These are phyloP conservation scores for Hypoxylon sp. DNA, from an alignment of 2,329 filamentous ascomycete genomes.

Conservation along the genomic window DNA sequence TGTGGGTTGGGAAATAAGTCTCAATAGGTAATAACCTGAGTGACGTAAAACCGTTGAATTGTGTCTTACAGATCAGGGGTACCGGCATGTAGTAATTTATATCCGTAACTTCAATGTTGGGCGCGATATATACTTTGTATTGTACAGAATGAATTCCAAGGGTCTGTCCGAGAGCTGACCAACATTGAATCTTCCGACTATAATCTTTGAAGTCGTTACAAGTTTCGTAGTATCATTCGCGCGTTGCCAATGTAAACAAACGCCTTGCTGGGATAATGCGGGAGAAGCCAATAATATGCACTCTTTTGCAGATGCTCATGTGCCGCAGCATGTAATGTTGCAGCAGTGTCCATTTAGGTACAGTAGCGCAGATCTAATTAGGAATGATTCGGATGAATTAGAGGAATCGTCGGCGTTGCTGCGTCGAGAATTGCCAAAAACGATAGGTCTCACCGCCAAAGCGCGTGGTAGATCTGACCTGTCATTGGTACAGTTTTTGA, in stretches of 20 bases:
- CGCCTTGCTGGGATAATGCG: constrained; percentile 35
- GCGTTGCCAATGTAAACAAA: constrained; percentile 50
- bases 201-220: background rate
- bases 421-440: constrained; percentile 32
- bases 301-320: constrained; percentile 29
- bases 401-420: constrained; percentile 32
- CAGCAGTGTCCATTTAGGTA: constrained; percentile 41
- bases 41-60: constrained; percentile 34
- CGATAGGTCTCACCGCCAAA: constrained; percentile 40
- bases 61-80: constrained; percentile 25
- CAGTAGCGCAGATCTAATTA: constrained; percentile 43
- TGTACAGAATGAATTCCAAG: background rate
- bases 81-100: constrained; percentile 19
- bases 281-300: constrained; percentile 42
- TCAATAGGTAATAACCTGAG: constrained; percentile 14
- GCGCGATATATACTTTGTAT: background rate
- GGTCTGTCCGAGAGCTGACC: background rate
- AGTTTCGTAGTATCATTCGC: constrained; percentile 22
- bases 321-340: constrained; percentile 37
- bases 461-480: constrained; percentile 21
- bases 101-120: background rate
- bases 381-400: constrained; percentile 33
- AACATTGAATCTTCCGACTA: background rate
- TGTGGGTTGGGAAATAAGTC: constrained; percentile 27
- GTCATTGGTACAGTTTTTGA: constrained; percentile 38